phyloP scores from a whole-genome alignment of 805 yeast species.

The Saturnispora quitensis region DNA sequence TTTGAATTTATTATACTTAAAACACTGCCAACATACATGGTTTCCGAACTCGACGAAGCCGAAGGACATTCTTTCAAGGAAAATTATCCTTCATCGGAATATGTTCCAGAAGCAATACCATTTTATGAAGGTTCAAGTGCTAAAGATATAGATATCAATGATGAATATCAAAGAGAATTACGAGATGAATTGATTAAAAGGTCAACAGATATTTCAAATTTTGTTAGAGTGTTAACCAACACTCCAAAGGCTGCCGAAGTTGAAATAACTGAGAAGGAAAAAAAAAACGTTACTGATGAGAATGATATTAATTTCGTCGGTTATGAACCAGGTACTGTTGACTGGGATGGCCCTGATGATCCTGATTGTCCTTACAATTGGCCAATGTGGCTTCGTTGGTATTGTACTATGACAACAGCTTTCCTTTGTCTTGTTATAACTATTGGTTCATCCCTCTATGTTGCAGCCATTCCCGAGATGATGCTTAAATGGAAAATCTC shows the following conservation, averaged over 20 bases:
- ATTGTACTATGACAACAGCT: constrained; percentile 55
- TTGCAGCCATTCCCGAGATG: constrained; percentile 53
- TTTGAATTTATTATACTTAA: no score
- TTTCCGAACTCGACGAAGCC: no score
- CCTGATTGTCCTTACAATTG: constrained; percentile 60
- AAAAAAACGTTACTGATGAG: constrained; percentile 17
- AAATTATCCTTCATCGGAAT: background rate
- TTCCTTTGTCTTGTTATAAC: constrained; percentile 58
- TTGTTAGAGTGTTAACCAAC: constrained; percentile 14
- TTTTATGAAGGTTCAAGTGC: background rate
- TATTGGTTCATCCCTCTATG: constrained; percentile 66
- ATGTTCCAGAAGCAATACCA: background rate
- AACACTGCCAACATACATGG: no score
- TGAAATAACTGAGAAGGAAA: constrained; percentile 5
- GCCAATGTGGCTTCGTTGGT: constrained; percentile 58
- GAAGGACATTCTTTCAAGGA: no score
- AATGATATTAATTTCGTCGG: constrained; percentile 17
- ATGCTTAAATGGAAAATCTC: constrained; percentile 38
- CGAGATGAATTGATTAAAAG: constrained; percentile 17
- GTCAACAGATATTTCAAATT: constrained; percentile 14
- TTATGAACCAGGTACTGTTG: constrained; percentile 33
- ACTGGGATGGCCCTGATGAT: constrained; percentile 57
- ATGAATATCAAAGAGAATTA: constrained; percentile 19
- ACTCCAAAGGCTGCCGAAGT: constrained; percentile 6
- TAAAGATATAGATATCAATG: background rate